Percentiles rank a stretch among this genome's conserved stretches.
Conservation (phyloP, 2,329 filamentous ascomycete species). For the Neodidymelliopsis sp. region DNA sequence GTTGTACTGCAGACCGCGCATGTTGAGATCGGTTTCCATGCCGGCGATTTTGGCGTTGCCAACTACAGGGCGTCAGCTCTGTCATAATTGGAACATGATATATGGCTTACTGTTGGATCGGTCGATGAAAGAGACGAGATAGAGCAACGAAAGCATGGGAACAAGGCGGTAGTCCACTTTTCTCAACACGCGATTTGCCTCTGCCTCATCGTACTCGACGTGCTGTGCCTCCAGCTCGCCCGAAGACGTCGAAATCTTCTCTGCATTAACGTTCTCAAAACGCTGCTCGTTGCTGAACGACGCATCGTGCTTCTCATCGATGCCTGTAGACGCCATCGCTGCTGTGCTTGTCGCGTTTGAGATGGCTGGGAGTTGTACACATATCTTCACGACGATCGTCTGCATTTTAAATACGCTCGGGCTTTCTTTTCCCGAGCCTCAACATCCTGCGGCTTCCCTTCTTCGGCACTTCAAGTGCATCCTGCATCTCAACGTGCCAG, state of each 20-base stretch:
- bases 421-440: slow-evolving; percentile 19
- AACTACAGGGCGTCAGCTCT: slow-evolving; percentile 29
- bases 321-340: slow-evolving; percentile 21
- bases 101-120: slow-evolving; percentile 37
- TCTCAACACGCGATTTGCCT: slow-evolving; percentile 40
- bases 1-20: slow-evolving; percentile 50
- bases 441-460: slow-evolving; percentile 16
- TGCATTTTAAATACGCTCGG: slow-evolving; percentile 23
- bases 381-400: slow-evolving; percentile 6
- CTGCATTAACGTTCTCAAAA: slow-evolving; percentile 32
- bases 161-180: slow-evolving; percentile 47
- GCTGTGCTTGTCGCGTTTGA: neutral
- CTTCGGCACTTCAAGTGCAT: slow-evolving; percentile 13
- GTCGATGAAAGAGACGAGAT: slow-evolving; percentile 47
- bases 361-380: neutral
- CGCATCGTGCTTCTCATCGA: slow-evolving; percentile 22
- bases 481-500: slow-evolving; percentile 12
- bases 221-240: slow-evolving; percentile 36
- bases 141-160: slow-evolving; percentile 41
- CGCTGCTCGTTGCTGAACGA: slow-evolving; percentile 20
- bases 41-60: slow-evolving; percentile 54
- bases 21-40: slow-evolving; percentile 48
- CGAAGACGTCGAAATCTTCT: slow-evolving; percentile 36
- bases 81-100: neutral
- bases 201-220: slow-evolving; percentile 35